Conservation (phyloP, 2,329 filamentous ascomycete genomes). For the Uncinocarpus reesii region DNA sequence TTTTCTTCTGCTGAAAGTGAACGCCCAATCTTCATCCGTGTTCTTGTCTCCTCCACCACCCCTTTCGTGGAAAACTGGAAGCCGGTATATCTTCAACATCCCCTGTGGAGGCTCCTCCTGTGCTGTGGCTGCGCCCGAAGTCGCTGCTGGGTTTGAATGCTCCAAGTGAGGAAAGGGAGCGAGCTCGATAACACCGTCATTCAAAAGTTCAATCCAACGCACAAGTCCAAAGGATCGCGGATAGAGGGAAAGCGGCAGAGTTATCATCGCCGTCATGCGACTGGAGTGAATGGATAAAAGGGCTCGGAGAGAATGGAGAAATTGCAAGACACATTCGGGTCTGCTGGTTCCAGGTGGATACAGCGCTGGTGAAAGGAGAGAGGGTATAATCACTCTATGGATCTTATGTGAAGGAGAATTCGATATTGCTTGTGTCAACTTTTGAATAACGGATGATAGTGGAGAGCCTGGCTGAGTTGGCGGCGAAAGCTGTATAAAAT, state of each 20-base stretch:
- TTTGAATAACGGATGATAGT: conserved; percentile 54
- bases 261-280: conserved; percentile 61
- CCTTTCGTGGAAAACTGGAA: conserved; percentile 79
- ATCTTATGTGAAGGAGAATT: conserved; percentile 51
- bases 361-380: conserved; percentile 71
- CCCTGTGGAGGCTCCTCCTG: conserved; percentile 73
- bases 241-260: conserved; percentile 69
- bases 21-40: conserved; percentile 76
- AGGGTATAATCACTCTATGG: conserved; percentile 77
- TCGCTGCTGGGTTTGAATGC: conserved; percentile 33
- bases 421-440: conserved; percentile 47
- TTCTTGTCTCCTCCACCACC: conserved; percentile 66
- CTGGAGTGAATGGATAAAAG: conserved; percentile 58
- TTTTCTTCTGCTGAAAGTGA: conserved; percentile 72
- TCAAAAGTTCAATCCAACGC: conserved; percentile 75
- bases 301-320: conserved; percentile 66
- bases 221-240: conserved; percentile 65
- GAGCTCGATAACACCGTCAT: conserved; percentile 78
- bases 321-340: conserved; percentile 66
- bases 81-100: conserved; percentile 67
- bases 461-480: conserved; percentile 37
- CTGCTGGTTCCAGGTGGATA: conserved; percentile 60
- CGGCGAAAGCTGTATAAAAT: conserved; percentile 41
- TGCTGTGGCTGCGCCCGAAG: conserved; percentile 46
- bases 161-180: conserved; percentile 58